Conservation (phyloP, 495 filamentous ascomycete genomes). For the Penicillium chermesinum region DNA sequence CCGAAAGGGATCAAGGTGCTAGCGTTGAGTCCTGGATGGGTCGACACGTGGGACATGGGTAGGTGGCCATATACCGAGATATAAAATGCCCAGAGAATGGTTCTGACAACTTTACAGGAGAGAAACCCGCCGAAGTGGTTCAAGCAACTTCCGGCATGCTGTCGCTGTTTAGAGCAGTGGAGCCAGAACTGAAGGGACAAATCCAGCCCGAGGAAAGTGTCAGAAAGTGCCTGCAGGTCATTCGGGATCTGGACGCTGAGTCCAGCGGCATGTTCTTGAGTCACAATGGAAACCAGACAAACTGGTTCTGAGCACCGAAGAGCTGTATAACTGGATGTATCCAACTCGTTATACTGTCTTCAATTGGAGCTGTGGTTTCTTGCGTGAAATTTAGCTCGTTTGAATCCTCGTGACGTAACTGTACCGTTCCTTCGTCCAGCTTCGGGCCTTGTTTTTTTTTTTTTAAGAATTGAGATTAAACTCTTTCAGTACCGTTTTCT, state of each 20-base stretch:
- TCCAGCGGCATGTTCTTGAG: constrained; percentile 17
- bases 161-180: constrained; percentile 11
- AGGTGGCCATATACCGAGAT: constrained; percentile 6
- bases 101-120: constrained; percentile 12
- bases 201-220: constrained; percentile 21
- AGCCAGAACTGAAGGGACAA: constrained; percentile 14
- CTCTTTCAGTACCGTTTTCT: too few species aligned
- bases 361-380: too few species aligned
- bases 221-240: constrained; percentile 15
- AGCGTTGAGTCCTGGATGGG: constrained; percentile 30
- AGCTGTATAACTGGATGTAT: too few species aligned
- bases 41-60: constrained; percentile 26
- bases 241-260: constrained; percentile 12
- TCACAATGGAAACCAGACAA: constrained; percentile 16
- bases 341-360: too few species aligned
- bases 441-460: too few species aligned
- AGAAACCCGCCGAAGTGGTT: constrained; percentile 9
- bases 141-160: constrained; percentile 13
- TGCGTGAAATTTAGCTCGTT: too few species aligned
- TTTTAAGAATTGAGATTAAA: too few species aligned
- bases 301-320: constrained; percentile 7
- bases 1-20: constrained; percentile 29
- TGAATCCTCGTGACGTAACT: too few species aligned
- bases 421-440: too few species aligned
- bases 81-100: background rate